phyloP scores from a whole-genome alignment of 129 eudicot genomes.

The Rutidosis leptorrhynchoides region DNA sequence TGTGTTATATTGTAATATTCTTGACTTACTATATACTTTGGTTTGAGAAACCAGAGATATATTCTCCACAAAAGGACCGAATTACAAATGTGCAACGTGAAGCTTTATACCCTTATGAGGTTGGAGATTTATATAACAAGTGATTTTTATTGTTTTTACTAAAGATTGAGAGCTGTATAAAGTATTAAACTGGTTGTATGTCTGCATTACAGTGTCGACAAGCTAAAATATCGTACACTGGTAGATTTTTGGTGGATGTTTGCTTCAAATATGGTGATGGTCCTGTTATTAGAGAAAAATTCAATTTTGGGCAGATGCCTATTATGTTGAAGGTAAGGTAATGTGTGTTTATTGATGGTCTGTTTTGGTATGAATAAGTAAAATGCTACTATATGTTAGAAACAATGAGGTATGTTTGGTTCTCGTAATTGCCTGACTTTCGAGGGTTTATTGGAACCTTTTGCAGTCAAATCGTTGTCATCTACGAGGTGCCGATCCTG shows the following conservation, averaged over 20 bases:
- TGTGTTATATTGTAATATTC: conserved; percentile 36
- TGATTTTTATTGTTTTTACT: background rate
- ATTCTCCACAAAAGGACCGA: conserved; percentile 65
- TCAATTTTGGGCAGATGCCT: conserved; percentile 72
- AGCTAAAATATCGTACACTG: conserved; percentile 71
- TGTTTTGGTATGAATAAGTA: background rate
- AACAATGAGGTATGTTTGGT: background rate
- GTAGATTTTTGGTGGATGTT: conserved; percentile 57
- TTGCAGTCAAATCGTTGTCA: conserved; percentile 81
- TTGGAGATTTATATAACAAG: conserved; percentile 1
- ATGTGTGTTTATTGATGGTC: background rate
- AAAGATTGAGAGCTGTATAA: background rate
- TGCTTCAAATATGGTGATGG: conserved; percentile 61
- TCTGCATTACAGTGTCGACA: conserved; percentile 77
- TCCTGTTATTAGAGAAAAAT: conserved; percentile 45
- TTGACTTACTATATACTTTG: conserved; percentile 71
- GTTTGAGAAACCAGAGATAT: conserved; percentile 58
- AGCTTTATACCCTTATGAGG: conserved; percentile 68
- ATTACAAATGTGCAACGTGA: conserved; percentile 14
- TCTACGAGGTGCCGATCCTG: conserved; percentile 49
- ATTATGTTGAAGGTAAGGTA: conserved; percentile 74
- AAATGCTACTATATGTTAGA: background rate
- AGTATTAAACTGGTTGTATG: conserved; percentile 16
- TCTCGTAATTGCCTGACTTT: background rate
- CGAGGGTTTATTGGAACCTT: conserved; percentile 16